These are phyloP conservation scores for Clavispora asparagi DNA, from an alignment of 805 yeast species.

Conservation along the genomic window DNA sequence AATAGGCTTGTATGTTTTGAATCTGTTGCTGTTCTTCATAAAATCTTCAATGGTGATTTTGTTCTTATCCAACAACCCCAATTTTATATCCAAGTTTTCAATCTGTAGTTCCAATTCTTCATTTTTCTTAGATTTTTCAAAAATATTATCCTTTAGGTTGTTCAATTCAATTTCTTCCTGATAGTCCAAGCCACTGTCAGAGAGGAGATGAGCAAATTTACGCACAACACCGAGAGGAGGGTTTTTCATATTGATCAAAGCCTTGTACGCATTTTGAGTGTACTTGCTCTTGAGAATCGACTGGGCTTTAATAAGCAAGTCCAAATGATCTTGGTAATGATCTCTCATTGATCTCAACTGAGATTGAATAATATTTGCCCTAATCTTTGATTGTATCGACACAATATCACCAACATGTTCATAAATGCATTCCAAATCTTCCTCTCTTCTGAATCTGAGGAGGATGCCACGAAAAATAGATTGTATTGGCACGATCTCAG, in stretches of 20 bases:
- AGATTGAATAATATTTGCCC: slow-evolving; percentile 44
- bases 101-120: slow-evolving; percentile 70
- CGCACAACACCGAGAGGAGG: slow-evolving; percentile 77
- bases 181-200: slow-evolving; percentile 68
- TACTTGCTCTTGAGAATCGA: slow-evolving; percentile 62
- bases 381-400: slow-evolving; percentile 48
- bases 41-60: slow-evolving; percentile 75
- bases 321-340: slow-evolving; percentile 52
- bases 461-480: slow-evolving; percentile 60
- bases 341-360: slow-evolving; percentile 25
- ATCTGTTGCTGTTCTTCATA: slow-evolving; percentile 38
- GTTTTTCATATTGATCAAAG: slow-evolving; percentile 60
- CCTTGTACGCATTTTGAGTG: slow-evolving; percentile 67
- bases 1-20: slow-evolving; percentile 19
- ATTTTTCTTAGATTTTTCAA: slow-evolving; percentile 63
- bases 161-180: slow-evolving; percentile 70
- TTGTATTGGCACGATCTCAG: slow-evolving; percentile 44
- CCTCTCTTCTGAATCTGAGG: slow-evolving; percentile 51
- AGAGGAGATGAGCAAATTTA: slow-evolving; percentile 69
- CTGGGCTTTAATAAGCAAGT: slow-evolving; percentile 68
- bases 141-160: slow-evolving; percentile 60
- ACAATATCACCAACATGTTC: slow-evolving; percentile 35
- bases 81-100: slow-evolving; percentile 71
- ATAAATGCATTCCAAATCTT: slow-evolving; percentile 49
- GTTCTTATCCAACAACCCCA: slow-evolving; percentile 72